phyloP scores from a whole-genome alignment of 495 filamentous ascomycete genomes.

The Penicillium herquei region DNA sequence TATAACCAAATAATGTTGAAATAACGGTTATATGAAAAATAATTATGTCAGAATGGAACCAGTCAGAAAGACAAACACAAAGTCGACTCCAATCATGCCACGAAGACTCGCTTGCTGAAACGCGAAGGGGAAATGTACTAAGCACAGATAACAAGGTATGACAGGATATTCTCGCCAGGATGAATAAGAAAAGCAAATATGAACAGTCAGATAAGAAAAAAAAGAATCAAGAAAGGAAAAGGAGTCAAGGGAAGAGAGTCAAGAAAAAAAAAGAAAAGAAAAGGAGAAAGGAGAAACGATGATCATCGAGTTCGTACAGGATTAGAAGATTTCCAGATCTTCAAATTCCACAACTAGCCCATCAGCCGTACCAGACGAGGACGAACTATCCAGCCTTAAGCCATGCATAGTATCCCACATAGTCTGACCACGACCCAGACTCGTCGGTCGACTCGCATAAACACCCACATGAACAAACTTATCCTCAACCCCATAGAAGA shows the following conservation, averaged over 20 bases:
- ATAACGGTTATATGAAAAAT: too few relatives aligned
- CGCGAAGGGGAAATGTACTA: slow-evolving; percentile 23
- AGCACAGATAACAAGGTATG: slow-evolving; percentile 4
- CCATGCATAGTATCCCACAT: slow-evolving; percentile 50
- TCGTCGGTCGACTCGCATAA: slow-evolving; percentile 55
- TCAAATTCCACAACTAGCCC: slow-evolving; percentile 57
- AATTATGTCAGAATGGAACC: too few relatives aligned
- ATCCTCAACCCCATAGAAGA: slow-evolving; percentile 60
- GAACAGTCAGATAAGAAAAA: slow-evolving; percentile 1
- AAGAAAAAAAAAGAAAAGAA: slow-evolving; percentile 13
- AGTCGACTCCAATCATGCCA: slow-evolving; percentile 19
- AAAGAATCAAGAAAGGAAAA: slow-evolving; percentile 3
- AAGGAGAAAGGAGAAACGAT: slow-evolving; percentile 6
- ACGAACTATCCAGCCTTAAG: slow-evolving; percentile 22
- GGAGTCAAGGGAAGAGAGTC: background rate
- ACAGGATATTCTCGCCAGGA: background rate
- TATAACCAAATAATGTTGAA: too few relatives aligned
- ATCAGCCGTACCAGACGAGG: slow-evolving; percentile 28
- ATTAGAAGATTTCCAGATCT: slow-evolving; percentile 54
- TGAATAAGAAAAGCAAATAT: background rate
- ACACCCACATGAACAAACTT: slow-evolving; percentile 57
- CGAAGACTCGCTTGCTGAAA: slow-evolving; percentile 24
- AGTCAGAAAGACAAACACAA: background rate
- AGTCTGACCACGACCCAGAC: slow-evolving; percentile 28
- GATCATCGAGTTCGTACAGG: background rate